Conservation (phyloP, 1,139 yeast species). For the Barnettozyma hawaiiensis region DNA sequence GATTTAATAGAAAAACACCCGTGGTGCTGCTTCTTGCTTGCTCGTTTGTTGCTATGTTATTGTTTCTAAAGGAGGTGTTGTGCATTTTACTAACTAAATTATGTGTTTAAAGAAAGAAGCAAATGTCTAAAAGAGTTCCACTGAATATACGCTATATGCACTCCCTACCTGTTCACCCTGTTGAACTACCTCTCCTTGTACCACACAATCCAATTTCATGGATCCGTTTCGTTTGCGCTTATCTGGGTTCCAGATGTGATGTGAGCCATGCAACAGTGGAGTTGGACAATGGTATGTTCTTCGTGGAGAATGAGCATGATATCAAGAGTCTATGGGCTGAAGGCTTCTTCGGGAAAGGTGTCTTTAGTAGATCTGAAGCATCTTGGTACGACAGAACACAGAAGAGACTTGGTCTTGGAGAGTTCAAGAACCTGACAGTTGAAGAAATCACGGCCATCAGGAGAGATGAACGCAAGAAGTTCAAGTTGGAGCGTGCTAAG, state of each 20-base stretch:
- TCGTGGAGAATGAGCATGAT: slow-evolving; percentile 39
- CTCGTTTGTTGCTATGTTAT: too few relatives aligned
- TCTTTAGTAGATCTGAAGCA: slow-evolving; percentile 84
- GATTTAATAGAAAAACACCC: slow-evolving; percentile 47
- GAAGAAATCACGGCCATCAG: slow-evolving; percentile 78
- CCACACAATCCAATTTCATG: slow-evolving; percentile 61
- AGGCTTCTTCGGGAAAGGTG: slow-evolving; percentile 95
- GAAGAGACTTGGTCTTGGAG: slow-evolving; percentile 42
- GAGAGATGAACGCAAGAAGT: slow-evolving; percentile 64
- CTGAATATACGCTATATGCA: slow-evolving; percentile 29
- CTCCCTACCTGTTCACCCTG: slow-evolving; percentile 36
- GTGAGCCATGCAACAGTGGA: slow-evolving; percentile 15
- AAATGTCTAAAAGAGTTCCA: slow-evolving; percentile 30
- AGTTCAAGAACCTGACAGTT: slow-evolving; percentile 35
- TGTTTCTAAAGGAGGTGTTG: too few relatives aligned
- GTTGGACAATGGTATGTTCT: slow-evolving; percentile 35
- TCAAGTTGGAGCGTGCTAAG: slow-evolving; percentile 50
- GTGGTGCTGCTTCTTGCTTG: too few relatives aligned
- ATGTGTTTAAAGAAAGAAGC: not conserved
- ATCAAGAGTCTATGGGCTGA: slow-evolving; percentile 68
- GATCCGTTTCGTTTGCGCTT: slow-evolving; percentile 39
- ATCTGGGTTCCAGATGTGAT: slow-evolving; percentile 20
- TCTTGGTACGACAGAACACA: slow-evolving; percentile 72
- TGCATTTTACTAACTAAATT: slow-evolving; percentile 1
- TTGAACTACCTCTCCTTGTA: slow-evolving; percentile 40